These are phyloP conservation scores for Trichoderma parareesei DNA, from an alignment of 495 filamentous ascomycete genomes.

Conservation along the genomic window DNA sequence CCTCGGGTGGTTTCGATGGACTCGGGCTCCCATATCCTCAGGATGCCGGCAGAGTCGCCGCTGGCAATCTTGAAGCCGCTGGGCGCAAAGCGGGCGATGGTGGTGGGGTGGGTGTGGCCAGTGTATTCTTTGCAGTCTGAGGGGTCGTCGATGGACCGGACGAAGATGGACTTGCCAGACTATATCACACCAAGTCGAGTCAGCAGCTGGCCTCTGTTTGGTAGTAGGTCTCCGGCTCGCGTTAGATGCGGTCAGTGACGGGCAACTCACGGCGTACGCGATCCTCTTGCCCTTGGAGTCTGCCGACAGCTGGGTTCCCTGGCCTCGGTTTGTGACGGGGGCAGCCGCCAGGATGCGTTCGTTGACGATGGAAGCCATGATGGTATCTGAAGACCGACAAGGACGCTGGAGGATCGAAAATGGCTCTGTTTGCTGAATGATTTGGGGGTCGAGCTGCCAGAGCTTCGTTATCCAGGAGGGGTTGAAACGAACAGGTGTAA, in stretches of 20 bases:
- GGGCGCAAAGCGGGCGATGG: conserved; percentile 88
- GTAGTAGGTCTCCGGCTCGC: background rate
- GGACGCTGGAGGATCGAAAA: background rate
- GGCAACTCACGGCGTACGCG: conserved; percentile 73
- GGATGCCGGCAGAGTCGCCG: conserved; percentile 74
- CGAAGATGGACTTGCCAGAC: conserved; percentile 94
- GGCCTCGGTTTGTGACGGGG: conserved; percentile 76
- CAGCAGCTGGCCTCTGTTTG: conserved; percentile 6
- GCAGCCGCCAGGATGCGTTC: conserved; percentile 48
- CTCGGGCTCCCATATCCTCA: conserved; percentile 82
- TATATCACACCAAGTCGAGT: conserved; percentile 23
- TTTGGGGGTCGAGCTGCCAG: background rate
- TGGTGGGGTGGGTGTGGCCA: conserved; percentile 76
- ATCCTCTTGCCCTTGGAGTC: conserved; percentile 89
- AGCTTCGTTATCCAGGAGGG: conserved; percentile 1
- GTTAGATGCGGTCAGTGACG: background rate
- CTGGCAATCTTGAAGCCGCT: conserved; percentile 95
- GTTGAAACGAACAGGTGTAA: conserved; percentile 6
- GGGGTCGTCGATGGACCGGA: conserved; percentile 87
- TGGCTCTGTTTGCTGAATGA: background rate
- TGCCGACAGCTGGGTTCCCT: conserved; percentile 81
- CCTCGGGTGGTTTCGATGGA: conserved; percentile 58
- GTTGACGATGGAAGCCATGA: conserved; percentile 42
- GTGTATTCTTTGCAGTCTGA: conserved; percentile 78
- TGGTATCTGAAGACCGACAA: background rate